A percentile compares a stretch with the other conserved stretches of the same genome.
Conservation (phyloP, 75 land plant species). For the Pinus taeda region DNA sequence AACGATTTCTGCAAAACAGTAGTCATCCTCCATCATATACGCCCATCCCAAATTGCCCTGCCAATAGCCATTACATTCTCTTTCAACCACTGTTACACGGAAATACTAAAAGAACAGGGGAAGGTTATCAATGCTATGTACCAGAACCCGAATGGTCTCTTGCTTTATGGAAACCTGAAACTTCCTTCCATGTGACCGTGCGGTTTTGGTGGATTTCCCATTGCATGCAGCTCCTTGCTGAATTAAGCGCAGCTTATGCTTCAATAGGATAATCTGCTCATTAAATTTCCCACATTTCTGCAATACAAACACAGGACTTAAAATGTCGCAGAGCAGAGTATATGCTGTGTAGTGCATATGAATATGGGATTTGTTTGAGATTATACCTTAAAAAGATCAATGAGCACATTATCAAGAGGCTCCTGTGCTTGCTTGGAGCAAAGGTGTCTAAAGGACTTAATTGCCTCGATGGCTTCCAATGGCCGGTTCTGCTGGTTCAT, state of each 20-base stretch:
- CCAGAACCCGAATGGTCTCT: conserved; percentile 82
- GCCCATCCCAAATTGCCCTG: conserved; percentile 99
- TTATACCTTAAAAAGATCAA: conserved; percentile 69
- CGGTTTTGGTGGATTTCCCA: conserved; percentile 87
- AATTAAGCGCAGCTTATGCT: conserved; percentile 72
- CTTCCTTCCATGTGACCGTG: conserved; percentile 94
- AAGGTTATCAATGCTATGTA: conserved; percentile 13
- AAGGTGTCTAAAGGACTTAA: conserved; percentile 49
- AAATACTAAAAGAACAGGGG: no score
- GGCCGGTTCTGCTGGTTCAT: conserved; percentile 68
- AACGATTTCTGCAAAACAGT: conserved; percentile 33
- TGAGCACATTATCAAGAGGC: conserved; percentile 64
- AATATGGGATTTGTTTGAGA: no score
- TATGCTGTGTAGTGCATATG: no score
- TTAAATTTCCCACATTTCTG: conserved; percentile 89
- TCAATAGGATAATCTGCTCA: conserved; percentile 81
- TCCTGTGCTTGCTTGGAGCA: conserved; percentile 72
- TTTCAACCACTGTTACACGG: no score
- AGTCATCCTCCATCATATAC: conserved; percentile 77
- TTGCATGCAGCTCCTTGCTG: conserved; percentile 85
- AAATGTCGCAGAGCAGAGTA: no score
- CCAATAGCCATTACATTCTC: not conserved
- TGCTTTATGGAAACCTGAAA: conserved; percentile 93
- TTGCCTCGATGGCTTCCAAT: conserved; percentile 59
- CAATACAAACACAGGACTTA: not conserved